Percentiles rank a stretch among this genome's conserved stretches.
Conservation (phyloP, 2,329 filamentous ascomycete species). For the Cadophora malorum region DNA sequence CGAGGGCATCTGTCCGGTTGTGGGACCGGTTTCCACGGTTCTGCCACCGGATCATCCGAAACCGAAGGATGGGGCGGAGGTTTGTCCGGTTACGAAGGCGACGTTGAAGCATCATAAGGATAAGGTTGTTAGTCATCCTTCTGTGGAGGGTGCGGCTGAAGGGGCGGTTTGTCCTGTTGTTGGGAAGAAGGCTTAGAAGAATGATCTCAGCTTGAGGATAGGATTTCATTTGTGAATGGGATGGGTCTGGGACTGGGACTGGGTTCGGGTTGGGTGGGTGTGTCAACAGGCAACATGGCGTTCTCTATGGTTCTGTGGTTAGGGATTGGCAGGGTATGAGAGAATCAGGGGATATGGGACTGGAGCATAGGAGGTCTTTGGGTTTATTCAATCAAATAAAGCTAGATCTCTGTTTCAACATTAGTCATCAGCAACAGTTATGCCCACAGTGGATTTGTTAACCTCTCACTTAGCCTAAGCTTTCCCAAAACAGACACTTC, state of each 20-base stretch:
- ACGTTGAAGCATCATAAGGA: slow-evolving; percentile 24
- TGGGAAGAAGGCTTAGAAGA: slow-evolving; percentile 13
- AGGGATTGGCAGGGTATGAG: not conserved
- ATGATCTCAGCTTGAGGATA: not conserved
- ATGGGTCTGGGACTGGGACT: not conserved
- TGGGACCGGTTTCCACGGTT: slow-evolving; percentile 22
- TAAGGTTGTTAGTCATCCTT: slow-evolving; percentile 24
- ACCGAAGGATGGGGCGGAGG: slow-evolving; percentile 20
- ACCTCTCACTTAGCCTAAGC: too few species aligned
- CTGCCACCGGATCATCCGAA: slow-evolving; percentile 23
- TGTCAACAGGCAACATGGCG: not conserved
- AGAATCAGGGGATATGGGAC: not conserved
- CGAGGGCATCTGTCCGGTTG: slow-evolving; percentile 24
- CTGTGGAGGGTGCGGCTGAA: slow-evolving; percentile 16
- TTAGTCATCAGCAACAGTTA: too few species aligned
- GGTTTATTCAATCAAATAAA: not conserved
- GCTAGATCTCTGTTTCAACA: too few species aligned
- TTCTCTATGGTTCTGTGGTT: not conserved
- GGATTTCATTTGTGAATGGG: not conserved
- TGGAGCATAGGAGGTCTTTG: not conserved
- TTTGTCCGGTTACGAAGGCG: slow-evolving; percentile 24
- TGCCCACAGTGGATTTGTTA: too few species aligned
- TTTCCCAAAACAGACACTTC: too few species aligned
- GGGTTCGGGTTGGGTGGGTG: not conserved
- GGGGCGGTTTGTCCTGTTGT: slow-evolving; percentile 25